Evolutionary conservation across 1,284 basidiomycete species (phyloP).

Genomic region (Trichosporon coremiiforme): DNA sequence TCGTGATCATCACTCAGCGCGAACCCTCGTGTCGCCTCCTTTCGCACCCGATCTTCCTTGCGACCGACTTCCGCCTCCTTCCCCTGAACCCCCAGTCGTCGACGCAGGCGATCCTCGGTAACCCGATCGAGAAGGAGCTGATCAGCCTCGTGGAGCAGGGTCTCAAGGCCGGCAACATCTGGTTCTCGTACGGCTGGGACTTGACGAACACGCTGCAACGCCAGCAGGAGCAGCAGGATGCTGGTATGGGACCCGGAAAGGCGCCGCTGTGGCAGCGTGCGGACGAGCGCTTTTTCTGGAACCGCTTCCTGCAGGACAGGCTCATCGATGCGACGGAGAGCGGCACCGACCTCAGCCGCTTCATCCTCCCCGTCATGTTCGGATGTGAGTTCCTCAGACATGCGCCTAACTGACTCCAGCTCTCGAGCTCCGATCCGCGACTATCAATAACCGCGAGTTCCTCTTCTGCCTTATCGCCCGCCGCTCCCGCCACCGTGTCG

Average conservation of each 20-base stretch:
- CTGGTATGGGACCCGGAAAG: slow-evolving; percentile 66
- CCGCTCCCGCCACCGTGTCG: slow-evolving; percentile 88
- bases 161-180: slow-evolving; percentile 74
- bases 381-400: slow-evolving; percentile 67
- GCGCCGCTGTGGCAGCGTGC: slow-evolving; percentile 61
- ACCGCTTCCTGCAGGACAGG: slow-evolving; percentile 65
- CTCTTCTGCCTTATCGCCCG: slow-evolving; percentile 88
- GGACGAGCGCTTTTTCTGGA: slow-evolving; percentile 99
- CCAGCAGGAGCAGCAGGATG: slow-evolving; percentile 67
- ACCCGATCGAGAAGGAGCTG: slow-evolving; percentile 85
- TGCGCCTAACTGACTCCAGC: slow-evolving; percentile 60
- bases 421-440: slow-evolving; percentile 78
- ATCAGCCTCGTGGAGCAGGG: slow-evolving; percentile 84
- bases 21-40: slow-evolving; percentile 77
- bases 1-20: slow-evolving; percentile 84
- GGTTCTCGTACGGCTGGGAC: slow-evolving; percentile 92
- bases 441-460: slow-evolving; percentile 77
- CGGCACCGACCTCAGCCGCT: slow-evolving; percentile 65
- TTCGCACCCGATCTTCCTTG: slow-evolving; percentile 82
- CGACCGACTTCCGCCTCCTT: slow-evolving; percentile 88
- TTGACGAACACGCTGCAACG: slow-evolving; percentile 84
- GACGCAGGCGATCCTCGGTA: slow-evolving; percentile 63
- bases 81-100: slow-evolving; percentile 72
- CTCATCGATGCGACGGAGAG: slow-evolving; percentile 56
- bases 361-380: slow-evolving; percentile 87